Conservation (phyloP, 306 rosid genomes). For the Comarum palustre region DNA sequence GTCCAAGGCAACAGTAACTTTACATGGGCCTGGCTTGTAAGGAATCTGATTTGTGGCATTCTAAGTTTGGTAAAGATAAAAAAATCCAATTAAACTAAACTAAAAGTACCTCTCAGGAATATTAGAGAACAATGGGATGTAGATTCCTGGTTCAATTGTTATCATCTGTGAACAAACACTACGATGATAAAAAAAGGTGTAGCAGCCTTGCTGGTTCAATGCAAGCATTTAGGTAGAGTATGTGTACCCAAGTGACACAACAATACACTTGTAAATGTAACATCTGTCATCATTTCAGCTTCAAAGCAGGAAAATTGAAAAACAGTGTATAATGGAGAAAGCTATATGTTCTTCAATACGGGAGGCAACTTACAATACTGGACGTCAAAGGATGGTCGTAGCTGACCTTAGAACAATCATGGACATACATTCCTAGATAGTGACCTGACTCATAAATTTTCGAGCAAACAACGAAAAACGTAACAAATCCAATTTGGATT, state of each 20-base stretch:
- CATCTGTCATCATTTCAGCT: background rate
- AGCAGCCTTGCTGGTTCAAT: background rate
- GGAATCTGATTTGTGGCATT: conserved; percentile 15
- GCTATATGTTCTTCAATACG: conserved; percentile 16
- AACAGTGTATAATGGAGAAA: background rate
- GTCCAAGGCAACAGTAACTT: background rate
- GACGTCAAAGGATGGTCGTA: conserved; percentile 69
- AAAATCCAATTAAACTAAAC: conserved; percentile 5
- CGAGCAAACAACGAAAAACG: background rate
- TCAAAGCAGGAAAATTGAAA: background rate
- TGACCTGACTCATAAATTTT: conserved; percentile 60
- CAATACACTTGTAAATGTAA: background rate
- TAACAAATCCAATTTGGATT: background rate
- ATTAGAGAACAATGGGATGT: conserved; percentile 63
- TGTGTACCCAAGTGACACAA: background rate
- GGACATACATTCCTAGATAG: conserved; percentile 92
- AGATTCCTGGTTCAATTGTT: conserved; percentile 91
- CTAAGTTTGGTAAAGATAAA: conserved; percentile 17
- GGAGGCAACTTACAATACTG: conserved; percentile 81
- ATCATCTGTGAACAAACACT: conserved; percentile 57
- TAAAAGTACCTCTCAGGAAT: conserved; percentile 62
- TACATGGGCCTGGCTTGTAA: background rate
- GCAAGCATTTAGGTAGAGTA: conserved; percentile 9
- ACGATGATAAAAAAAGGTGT: background rate
- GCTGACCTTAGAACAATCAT: conserved; percentile 72